Conservation (phyloP, 306 rosid genomes). For the Cercis canadensis region DNA sequence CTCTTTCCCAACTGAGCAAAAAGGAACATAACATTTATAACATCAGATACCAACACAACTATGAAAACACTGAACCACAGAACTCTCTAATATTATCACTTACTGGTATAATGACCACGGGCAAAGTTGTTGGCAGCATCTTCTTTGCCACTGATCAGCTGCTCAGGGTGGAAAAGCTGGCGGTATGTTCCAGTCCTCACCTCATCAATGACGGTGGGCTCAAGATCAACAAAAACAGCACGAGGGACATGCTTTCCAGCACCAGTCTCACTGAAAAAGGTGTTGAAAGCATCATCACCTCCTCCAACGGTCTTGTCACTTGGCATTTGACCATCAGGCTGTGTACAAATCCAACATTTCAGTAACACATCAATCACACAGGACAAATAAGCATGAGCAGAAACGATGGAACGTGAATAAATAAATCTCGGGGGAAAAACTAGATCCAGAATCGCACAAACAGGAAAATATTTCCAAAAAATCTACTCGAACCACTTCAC, state of each 20-base stretch:
- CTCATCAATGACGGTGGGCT: conserved; percentile 92
- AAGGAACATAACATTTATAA: not conserved
- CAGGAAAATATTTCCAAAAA: too few species aligned
- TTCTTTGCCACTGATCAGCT: conserved; percentile 90
- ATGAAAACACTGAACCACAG: too few species aligned
- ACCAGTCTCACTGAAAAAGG: conserved; percentile 93
- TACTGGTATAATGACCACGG: conserved; percentile 94
- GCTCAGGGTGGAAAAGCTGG: conserved; percentile 94
- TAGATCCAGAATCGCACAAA: too few species aligned
- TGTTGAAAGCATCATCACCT: conserved; percentile 93
- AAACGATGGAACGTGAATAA: too few species aligned
- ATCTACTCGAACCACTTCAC: too few species aligned
- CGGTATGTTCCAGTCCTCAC: conserved; percentile 91
- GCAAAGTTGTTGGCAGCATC: conserved; percentile 99
- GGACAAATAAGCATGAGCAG: too few species aligned
- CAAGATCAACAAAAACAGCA: conserved; percentile 86
- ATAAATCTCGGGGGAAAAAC: too few species aligned
- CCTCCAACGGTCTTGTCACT: conserved; percentile 83
- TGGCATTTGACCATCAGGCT: conserved; percentile 98
- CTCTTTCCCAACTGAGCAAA: conserved; percentile 75
- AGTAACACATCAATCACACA: not conserved
- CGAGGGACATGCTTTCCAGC: conserved; percentile 92
- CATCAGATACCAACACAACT: not conserved
- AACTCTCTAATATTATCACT: not conserved
- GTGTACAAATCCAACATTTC: not conserved